phyloP scores from a whole-genome alignment of 768 basidiomycete species.

The Lentinula aciculospora region DNA sequence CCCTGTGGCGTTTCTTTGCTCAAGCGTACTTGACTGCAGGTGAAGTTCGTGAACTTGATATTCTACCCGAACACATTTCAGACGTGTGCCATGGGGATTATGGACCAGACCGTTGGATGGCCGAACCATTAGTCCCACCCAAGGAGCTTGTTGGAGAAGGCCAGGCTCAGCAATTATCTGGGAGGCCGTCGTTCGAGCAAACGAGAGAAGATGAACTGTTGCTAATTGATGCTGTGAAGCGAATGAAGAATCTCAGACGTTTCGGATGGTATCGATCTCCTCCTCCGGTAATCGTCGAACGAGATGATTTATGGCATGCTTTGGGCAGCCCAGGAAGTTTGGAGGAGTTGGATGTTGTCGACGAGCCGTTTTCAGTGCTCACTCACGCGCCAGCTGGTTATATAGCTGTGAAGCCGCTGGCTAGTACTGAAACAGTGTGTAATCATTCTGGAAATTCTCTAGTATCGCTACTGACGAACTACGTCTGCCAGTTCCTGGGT shows the following conservation, averaged over 20 bases:
- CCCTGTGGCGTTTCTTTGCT: background rate
- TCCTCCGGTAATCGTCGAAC: background rate
- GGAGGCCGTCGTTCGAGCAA: background rate
- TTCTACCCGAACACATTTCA: background rate
- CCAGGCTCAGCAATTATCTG: background rate
- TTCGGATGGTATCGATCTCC: slow-evolving; percentile 1
- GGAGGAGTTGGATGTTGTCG: background rate
- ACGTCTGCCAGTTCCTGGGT: background rate
- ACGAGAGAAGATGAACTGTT: background rate
- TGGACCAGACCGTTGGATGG: slow-evolving; percentile 3
- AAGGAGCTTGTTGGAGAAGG: background rate
- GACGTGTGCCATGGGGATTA: background rate
- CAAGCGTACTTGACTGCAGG: background rate
- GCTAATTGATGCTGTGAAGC: background rate
- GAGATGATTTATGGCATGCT: background rate
- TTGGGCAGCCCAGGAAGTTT: background rate
- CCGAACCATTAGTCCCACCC: background rate
- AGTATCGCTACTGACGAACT: background rate
- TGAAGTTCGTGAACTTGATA: slow-evolving; percentile 1
- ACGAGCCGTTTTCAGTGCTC: background rate
- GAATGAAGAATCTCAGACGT: background rate
- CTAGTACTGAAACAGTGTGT: background rate
- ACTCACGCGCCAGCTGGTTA: background rate
- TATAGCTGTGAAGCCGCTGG: background rate
- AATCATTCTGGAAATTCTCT: background rate